phyloP scores from a whole-genome alignment of 2,329 filamentous ascomycete genomes.

The Amauroascus niger region DNA sequence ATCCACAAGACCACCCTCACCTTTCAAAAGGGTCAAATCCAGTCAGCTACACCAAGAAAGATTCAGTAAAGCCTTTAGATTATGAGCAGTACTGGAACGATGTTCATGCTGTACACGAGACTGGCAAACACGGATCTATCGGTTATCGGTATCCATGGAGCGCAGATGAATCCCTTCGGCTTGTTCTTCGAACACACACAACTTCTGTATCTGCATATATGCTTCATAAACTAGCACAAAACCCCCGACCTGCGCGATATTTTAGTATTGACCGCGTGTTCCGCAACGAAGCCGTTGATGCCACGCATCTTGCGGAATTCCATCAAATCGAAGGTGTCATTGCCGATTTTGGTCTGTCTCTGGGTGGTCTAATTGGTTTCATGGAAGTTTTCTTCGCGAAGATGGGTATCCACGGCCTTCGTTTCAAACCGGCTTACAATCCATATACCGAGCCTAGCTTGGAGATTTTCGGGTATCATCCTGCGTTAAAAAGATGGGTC shows the following conservation, averaged over 20 bases:
- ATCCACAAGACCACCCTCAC: conserved; percentile 39
- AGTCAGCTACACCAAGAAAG: conserved; percentile 37
- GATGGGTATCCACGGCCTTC: conserved; percentile 79
- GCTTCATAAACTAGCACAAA: conserved; percentile 76
- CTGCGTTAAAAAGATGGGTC: conserved; percentile 78
- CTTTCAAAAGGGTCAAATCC: conserved; percentile 30
- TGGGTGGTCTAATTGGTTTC: conserved; percentile 87
- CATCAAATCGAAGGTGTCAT: conserved; percentile 98
- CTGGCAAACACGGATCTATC: conserved; percentile 86
- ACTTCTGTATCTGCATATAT: conserved; percentile 86
- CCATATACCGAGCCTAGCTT: conserved; percentile 92
- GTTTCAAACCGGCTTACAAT: conserved; percentile 97
- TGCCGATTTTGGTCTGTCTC: conserved; percentile 84
- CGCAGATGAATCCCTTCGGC: conserved; percentile 70
- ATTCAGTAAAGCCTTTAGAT: conserved; percentile 45
- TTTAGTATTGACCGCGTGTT: conserved; percentile 99
- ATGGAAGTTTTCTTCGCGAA: conserved; percentile 93
- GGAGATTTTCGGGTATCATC: conserved; percentile 96
- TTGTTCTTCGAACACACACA: conserved; percentile 92
- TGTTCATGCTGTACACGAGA: conserved; percentile 75
- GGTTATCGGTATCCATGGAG: conserved; percentile 95
- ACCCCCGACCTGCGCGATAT: conserved; percentile 81
- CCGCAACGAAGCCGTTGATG: conserved; percentile 93
- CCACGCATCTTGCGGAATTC: conserved; percentile 94
- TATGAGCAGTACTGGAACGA: conserved; percentile 85